These are phyloP conservation scores for Pythium vanterpoolii DNA, from an alignment of 352 stramenopile species.

Conservation along the genomic window DNA sequence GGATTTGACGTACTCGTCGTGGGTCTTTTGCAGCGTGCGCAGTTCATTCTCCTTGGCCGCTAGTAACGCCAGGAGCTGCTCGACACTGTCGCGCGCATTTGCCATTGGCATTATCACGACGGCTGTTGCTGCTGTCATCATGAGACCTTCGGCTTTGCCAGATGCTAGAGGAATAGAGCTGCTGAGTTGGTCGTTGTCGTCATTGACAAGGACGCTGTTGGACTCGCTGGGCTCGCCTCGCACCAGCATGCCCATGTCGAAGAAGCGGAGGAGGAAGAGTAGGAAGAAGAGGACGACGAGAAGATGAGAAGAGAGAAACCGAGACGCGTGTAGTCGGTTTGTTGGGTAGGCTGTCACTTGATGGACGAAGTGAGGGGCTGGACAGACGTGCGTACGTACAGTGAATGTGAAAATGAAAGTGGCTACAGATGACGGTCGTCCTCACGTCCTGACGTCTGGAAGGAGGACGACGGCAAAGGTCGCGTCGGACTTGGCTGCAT, in stretches of 20 bases:
- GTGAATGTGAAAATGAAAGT: neutral
- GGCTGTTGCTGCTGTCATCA: neutral
- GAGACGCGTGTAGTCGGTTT: slow-evolving; percentile 3
- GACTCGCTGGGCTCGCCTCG: neutral
- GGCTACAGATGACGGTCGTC: neutral
- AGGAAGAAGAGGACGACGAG: slow-evolving; percentile 5
- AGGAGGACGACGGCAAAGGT: neutral
- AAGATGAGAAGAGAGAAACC: slow-evolving; percentile 4
- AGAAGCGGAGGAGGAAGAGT: neutral
- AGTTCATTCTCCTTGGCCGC: slow-evolving; percentile 37
- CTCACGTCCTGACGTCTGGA: neutral
- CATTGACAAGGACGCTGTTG: neutral
- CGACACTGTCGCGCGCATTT: neutral
- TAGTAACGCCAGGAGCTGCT: slow-evolving; percentile 22
- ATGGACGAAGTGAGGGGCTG: too few relatives aligned
- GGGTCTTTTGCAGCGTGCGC: slow-evolving; percentile 44
- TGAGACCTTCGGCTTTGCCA: neutral
- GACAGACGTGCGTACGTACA: slow-evolving; percentile 1
- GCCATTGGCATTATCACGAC: neutral
- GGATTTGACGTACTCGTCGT: slow-evolving; percentile 74
- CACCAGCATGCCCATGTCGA: neutral
- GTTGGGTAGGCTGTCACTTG: too few relatives aligned
- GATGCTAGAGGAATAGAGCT: neutral
- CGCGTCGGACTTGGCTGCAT: neutral
- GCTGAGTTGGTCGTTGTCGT: neutral